Evolutionary conservation across 1,284 basidiomycete genomes (phyloP).

Genomic region (Butyriboletus appendiculatus): DNA sequence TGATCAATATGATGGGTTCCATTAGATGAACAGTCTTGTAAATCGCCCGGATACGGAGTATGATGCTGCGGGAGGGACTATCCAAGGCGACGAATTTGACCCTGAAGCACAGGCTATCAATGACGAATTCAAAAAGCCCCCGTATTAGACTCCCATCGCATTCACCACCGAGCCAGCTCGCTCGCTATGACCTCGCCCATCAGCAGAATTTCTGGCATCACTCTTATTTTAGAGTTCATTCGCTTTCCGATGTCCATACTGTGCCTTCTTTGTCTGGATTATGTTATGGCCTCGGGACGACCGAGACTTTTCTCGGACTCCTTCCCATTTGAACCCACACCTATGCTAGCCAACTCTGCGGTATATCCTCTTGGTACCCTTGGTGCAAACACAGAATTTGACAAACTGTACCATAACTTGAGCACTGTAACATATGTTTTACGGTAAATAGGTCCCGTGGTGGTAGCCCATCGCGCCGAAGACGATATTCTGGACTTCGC

Average conservation of each 20-base stretch:
- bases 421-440: background rate
- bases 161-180: background rate
- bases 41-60: conserved; percentile 47
- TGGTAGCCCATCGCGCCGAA: background rate
- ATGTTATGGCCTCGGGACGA: background rate
- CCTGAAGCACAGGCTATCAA: conserved; percentile 56
- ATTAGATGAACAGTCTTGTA: conserved; percentile 61
- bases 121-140: conserved; percentile 63
- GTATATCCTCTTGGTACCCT: background rate
- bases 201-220: background rate
- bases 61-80: conserved; percentile 51
- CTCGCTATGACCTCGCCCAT: background rate
- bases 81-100: conserved; percentile 47
- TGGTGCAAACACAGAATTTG: background rate
- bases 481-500: background rate
- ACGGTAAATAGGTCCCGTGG: background rate
- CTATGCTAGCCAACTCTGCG: background rate
- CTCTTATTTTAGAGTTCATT: background rate
- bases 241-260: background rate
- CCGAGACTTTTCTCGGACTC: background rate
- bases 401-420: background rate
- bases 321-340: background rate
- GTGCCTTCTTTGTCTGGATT: background rate
- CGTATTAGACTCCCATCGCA: conserved; percentile 40
- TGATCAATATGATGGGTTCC: background rate